Conservation (phyloP, 345 rosid species). For the Turritis glabra region DNA sequence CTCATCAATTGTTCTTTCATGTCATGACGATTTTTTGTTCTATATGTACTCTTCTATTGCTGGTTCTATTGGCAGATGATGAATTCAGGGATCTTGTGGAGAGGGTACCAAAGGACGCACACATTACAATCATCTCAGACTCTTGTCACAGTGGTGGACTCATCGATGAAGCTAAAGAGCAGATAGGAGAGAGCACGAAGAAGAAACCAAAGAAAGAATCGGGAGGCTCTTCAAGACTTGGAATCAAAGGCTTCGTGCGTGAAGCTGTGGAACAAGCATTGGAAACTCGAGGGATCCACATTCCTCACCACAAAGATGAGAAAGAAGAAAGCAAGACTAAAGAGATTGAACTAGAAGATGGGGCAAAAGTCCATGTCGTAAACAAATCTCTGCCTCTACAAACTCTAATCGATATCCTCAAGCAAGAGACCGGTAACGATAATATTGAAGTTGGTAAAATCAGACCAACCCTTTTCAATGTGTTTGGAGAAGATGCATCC, state of each 20-base stretch:
- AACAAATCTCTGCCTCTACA: constrained; percentile 79
- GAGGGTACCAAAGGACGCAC: constrained; percentile 60
- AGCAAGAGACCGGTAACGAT: constrained; percentile 83
- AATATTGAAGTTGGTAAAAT: constrained; percentile 80
- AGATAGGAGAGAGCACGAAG: constrained; percentile 89
- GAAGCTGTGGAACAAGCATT: constrained; percentile 51
- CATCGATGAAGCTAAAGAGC: constrained; percentile 90
- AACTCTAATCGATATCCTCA: constrained; percentile 79
- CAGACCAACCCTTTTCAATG: constrained; percentile 77
- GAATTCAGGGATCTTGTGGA: constrained; percentile 89
- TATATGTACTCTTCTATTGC: neutral
- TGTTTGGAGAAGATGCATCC: constrained; percentile 86
- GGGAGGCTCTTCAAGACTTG: constrained; percentile 44
- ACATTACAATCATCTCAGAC: constrained; percentile 78
- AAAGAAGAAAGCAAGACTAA: constrained; percentile 45
- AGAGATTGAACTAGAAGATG: constrained; percentile 45
- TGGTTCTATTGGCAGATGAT: constrained; percentile 59
- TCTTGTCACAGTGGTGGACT: constrained; percentile 98
- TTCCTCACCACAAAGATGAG: constrained; percentile 45
- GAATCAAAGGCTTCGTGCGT: constrained; percentile 50
- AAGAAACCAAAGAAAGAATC: constrained; percentile 43
- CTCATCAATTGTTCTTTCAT: too few species aligned
- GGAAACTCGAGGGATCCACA: constrained; percentile 62
- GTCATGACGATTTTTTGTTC: too few species aligned
- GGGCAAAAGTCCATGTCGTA: constrained; percentile 47